phyloP scores from a whole-genome alignment of 495 filamentous ascomycete species.

The Penicillium ucsense region DNA sequence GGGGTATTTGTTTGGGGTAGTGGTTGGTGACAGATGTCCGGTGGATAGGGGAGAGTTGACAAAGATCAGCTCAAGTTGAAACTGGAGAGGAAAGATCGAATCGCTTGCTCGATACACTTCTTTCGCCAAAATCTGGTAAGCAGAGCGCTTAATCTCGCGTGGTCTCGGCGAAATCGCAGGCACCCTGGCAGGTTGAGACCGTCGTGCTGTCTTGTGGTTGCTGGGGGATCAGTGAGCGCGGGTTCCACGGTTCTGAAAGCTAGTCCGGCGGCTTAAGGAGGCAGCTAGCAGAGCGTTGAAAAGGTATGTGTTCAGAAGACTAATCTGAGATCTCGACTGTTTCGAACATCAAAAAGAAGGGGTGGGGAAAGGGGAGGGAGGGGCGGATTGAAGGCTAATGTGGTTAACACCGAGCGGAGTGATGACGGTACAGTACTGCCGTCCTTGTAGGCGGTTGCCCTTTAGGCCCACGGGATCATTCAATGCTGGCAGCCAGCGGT shows the following conservation, averaged over 20 bases:
- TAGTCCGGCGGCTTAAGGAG: neutral
- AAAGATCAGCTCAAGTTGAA: too few relatives aligned
- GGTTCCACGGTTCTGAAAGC: conserved; percentile 1
- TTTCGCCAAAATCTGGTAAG: too few relatives aligned
- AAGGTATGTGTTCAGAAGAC: neutral
- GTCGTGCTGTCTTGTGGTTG: neutral
- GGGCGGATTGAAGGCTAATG: neutral
- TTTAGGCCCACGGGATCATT: too few relatives aligned
- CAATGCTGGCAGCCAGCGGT: too few relatives aligned
- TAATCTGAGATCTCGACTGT: neutral
- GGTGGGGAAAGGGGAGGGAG: conserved; percentile 1
- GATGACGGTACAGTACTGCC: conserved; percentile 11
- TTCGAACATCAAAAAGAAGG: neutral
- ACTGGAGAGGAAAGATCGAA: too few relatives aligned
- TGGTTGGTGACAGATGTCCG: too few relatives aligned
- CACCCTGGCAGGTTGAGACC: conserved; percentile 5
- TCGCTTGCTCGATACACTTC: too few relatives aligned
- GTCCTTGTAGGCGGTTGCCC: too few relatives aligned
- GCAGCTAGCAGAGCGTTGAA: too few relatives aligned
- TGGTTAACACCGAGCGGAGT: conserved; percentile 17
- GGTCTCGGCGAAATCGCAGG: conserved; percentile 4
- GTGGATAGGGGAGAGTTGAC: conserved; percentile 9
- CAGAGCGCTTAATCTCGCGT: too few relatives aligned
- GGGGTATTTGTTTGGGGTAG: conserved; percentile 2
- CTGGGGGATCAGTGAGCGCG: conserved; percentile 1